phyloP scores from a whole-genome alignment of 2,329 filamentous ascomycete genomes.

The Emergomyces pasteurianus region DNA sequence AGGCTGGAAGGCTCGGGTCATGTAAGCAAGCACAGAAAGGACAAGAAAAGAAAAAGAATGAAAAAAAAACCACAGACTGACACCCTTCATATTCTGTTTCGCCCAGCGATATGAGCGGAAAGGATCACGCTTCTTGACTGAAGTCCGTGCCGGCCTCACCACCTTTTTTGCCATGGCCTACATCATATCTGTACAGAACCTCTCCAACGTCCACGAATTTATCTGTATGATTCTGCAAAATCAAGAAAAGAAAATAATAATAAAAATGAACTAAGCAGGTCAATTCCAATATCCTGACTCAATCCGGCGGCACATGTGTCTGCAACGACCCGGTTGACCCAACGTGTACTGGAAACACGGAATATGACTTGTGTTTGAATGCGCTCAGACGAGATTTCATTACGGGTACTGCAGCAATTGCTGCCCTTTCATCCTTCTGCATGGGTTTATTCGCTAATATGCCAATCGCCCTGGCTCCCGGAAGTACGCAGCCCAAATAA shows the following conservation, averaged over 20 bases:
- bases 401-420: slow-evolving; percentile 73
- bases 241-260: not conserved
- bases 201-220: not conserved
- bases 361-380: slow-evolving; percentile 35
- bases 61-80: not conserved
- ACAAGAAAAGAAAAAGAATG: not conserved
- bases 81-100: not conserved
- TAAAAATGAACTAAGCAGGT: slow-evolving; percentile 27
- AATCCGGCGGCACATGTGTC: slow-evolving; percentile 64
- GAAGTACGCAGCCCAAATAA: slow-evolving; percentile 32
- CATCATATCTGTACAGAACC: slow-evolving; percentile 55
- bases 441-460: slow-evolving; percentile 77
- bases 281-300: slow-evolving; percentile 58
- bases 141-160: slow-evolving; percentile 69
- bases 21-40: slow-evolving; percentile 39
- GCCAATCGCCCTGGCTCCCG: slow-evolving; percentile 60
- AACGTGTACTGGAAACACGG: slow-evolving; percentile 38
- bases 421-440: slow-evolving; percentile 65
- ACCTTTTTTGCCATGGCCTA: slow-evolving; percentile 76
- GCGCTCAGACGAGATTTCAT: slow-evolving; percentile 65
- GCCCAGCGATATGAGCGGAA: slow-evolving; percentile 57
- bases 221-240: not conserved
- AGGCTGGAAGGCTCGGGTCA: slow-evolving; percentile 71
- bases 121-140: slow-evolving; percentile 67
- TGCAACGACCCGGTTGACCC: slow-evolving; percentile 43